Evolutionary conservation across 352 stramenopile genomes (phyloP).

Genomic region (Phytophthora fragariae): DNA sequence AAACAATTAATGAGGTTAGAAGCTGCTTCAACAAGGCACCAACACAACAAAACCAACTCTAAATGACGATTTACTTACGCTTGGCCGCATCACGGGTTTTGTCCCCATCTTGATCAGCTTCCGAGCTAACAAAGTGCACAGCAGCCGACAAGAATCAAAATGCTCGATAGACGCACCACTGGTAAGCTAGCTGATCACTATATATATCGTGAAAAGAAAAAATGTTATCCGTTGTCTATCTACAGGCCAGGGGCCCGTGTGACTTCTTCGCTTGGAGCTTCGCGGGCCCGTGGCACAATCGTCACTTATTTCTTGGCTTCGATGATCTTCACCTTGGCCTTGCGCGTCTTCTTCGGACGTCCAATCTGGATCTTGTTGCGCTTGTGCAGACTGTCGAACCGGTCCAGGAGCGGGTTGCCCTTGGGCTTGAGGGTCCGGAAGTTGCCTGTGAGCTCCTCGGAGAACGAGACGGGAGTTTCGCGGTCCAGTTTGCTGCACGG

Average conservation of each 20-base stretch:
- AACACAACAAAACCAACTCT: too few relatives aligned
- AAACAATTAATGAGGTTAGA: not conserved
- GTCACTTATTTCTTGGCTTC: slow-evolving; percentile 76
- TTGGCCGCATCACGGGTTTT: slow-evolving; percentile 70
- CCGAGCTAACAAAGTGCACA: not conserved
- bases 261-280: slow-evolving; percentile 1
- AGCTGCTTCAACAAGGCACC: not conserved
- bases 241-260: slow-evolving; percentile 28
- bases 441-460: slow-evolving; percentile 83
- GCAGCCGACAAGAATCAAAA: slow-evolving; percentile 8
- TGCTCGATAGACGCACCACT: not conserved
- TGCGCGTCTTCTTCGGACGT: slow-evolving; percentile 63
- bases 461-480: slow-evolving; percentile 74
- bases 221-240: slow-evolving; percentile 39
- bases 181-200: slow-evolving; percentile 15
- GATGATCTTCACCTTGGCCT: slow-evolving; percentile 84
- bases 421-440: slow-evolving; percentile 84
- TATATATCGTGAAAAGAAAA: slow-evolving; percentile 30
- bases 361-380: slow-evolving; percentile 87
- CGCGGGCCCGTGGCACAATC: slow-evolving; percentile 2
- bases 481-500: slow-evolving; percentile 74
- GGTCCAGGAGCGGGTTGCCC: slow-evolving; percentile 80
- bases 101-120: slow-evolving; percentile 26
- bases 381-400: slow-evolving; percentile 89
- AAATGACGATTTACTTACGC: slow-evolving; percentile 33